Evolutionary conservation across 2,329 filamentous ascomycete species (phyloP).

Genomic region (Zasmidium angulare): DNA sequence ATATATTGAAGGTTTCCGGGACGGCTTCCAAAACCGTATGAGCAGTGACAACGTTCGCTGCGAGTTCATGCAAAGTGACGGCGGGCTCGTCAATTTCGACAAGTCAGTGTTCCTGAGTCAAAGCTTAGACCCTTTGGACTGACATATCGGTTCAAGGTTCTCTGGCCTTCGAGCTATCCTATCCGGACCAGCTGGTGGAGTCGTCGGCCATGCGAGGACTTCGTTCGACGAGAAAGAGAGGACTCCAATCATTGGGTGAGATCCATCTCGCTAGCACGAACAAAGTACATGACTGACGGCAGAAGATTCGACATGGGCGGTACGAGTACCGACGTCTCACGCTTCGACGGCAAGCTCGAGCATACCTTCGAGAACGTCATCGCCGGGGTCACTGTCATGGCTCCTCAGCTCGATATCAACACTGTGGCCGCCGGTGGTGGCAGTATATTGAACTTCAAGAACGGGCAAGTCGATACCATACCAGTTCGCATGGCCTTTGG

Average conservation of each 20-base stretch:
- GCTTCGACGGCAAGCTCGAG: constrained; percentile 34
- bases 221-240: constrained; percentile 30
- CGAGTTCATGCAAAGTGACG: constrained; percentile 34
- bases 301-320: constrained; percentile 25
- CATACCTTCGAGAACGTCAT: constrained; percentile 36
- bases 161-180: constrained; percentile 35
- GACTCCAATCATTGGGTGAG: constrained; percentile 32
- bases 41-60: constrained; percentile 27
- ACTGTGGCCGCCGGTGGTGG: constrained; percentile 49
- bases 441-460: constrained; percentile 37
- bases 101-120: constrained; percentile 8
- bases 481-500: too few relatives aligned
- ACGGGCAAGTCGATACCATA: constrained; percentile 59
- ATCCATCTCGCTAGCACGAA: constrained; percentile 18
- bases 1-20: constrained; percentile 54
- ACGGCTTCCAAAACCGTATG: constrained; percentile 30
- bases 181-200: constrained; percentile 37
- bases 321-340: constrained; percentile 36
- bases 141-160: constrained; percentile 16
- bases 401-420: constrained; percentile 36
- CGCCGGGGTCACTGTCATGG: constrained; percentile 34
- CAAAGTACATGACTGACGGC: background rate
- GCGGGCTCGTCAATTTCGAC: constrained; percentile 31
- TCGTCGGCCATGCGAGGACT: constrained; percentile 36
- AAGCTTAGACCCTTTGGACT: background rate